Evolutionary conservation across 495 filamentous ascomycete genomes (phyloP).

Genomic region (Xylaria acuta): DNA sequence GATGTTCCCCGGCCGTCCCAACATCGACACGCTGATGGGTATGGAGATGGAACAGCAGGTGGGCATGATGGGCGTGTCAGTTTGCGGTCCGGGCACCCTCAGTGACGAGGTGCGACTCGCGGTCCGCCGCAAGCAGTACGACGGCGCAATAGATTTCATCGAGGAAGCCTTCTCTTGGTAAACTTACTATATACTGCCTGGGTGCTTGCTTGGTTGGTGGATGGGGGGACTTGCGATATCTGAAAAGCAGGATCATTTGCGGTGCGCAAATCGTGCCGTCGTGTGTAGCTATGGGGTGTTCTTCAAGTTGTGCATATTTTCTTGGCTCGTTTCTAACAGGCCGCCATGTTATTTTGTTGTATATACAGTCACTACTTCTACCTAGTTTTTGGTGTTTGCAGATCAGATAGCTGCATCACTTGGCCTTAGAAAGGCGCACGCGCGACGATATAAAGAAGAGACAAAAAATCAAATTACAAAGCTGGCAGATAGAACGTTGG

Average conservation of each 20-base stretch:
- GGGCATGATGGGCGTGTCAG: conserved; percentile 83
- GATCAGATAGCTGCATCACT: conserved; percentile 4
- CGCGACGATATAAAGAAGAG: conserved; percentile 14
- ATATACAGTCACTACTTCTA: conserved; percentile 24
- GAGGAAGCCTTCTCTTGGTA: conserved; percentile 96
- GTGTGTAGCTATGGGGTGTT: conserved; percentile 16
- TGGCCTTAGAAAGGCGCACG: conserved; percentile 11
- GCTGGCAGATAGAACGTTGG: neutral
- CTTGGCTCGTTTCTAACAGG: conserved; percentile 26
- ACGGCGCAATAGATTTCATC: conserved; percentile 80
- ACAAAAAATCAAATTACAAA: neutral
- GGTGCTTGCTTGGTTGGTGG: neutral
- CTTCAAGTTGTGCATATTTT: conserved; percentile 40
- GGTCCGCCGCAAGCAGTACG: conserved; percentile 67
- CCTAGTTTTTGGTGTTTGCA: conserved; percentile 9
- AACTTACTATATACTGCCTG: neutral
- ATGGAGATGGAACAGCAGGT: conserved; percentile 77
- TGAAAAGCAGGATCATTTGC: neutral
- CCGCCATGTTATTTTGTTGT: conserved; percentile 19
- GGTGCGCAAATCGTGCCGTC: neutral
- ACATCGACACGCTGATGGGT: conserved; percentile 72
- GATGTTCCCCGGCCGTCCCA: conserved; percentile 81
- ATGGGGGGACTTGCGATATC: conserved; percentile 4
- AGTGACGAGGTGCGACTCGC: conserved; percentile 85
- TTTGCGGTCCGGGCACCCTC: conserved; percentile 89